Evolutionary conservation across 305 asterid species (phyloP).

Genomic region (Stenogyne calaminthoides): DNA sequence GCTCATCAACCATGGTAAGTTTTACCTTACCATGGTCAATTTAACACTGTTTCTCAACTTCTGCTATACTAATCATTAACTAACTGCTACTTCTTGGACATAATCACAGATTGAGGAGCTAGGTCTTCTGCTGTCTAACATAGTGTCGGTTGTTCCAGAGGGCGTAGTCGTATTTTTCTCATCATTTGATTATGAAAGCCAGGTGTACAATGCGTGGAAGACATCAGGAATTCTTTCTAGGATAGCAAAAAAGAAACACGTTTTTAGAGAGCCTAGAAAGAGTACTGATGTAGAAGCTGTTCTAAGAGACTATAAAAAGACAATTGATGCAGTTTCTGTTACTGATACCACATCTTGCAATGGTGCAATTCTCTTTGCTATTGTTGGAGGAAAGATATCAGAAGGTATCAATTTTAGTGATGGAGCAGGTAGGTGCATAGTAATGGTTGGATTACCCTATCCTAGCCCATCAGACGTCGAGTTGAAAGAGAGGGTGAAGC

Average conservation of each 20-base stretch:
- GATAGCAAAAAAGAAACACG: constrained; percentile 67
- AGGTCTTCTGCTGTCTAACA: constrained; percentile 81
- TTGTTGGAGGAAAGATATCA: constrained; percentile 97
- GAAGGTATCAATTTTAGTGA: constrained; percentile 97
- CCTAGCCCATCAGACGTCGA: constrained; percentile 91
- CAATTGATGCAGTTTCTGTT: constrained; percentile 52
- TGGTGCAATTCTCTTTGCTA: constrained; percentile 91
- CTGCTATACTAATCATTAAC: constrained; percentile 18
- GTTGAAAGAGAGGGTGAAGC: constrained; percentile 91
- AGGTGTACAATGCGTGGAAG: constrained; percentile 80
- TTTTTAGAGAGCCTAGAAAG: constrained; percentile 92
- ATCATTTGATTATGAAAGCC: constrained; percentile 86
- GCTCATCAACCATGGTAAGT: constrained; percentile 73
- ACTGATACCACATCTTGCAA: constrained; percentile 44
- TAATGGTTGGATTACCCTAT: constrained; percentile 97
- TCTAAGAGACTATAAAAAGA: constrained; percentile 70
- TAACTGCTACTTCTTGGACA: constrained; percentile 25
- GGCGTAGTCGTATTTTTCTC: constrained; percentile 94
- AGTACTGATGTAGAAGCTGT: constrained; percentile 76
- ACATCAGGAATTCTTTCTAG: constrained; percentile 76
- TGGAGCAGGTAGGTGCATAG: constrained; percentile 92
- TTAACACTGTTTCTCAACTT: background rate
- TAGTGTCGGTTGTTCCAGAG: constrained; percentile 79
- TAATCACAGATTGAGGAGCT: constrained; percentile 76
- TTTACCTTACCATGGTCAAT: background rate